Evolutionary conservation across 2,329 filamentous ascomycete genomes (phyloP).

Genomic region (Teratosphaeria epicoccoides): DNA sequence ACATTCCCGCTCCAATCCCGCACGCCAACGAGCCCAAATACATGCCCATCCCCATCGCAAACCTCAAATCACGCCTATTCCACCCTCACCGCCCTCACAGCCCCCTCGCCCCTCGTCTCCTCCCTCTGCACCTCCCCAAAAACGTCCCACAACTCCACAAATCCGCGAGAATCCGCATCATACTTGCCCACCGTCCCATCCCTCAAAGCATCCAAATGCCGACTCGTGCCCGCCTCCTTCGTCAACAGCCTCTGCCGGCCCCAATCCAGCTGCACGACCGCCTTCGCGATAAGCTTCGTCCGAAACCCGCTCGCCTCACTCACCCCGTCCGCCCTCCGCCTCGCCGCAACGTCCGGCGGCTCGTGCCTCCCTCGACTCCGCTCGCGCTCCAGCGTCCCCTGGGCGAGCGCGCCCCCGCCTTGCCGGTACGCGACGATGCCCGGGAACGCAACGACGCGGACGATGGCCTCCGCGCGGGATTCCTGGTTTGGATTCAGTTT

Average conservation of each 20-base stretch:
- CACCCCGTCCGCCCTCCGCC: conserved; percentile 3
- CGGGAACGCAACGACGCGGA: conserved; percentile 19
- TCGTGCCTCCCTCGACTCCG: background rate
- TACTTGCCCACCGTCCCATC: conserved; percentile 15
- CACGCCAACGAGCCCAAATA: too few species aligned
- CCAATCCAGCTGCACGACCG: conserved; percentile 19
- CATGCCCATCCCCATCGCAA: background rate
- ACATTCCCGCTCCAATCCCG: too few species aligned
- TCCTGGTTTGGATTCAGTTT: conserved; percentile 9
- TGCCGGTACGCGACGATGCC: conserved; percentile 19
- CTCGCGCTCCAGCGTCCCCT: conserved; percentile 11
- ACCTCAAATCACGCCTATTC: background rate
- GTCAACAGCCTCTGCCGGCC: conserved; percentile 21
- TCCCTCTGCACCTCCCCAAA: background rate
- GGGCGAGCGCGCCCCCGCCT: conserved; percentile 16
- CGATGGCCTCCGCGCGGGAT: conserved; percentile 16
- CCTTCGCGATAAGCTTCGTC: conserved; percentile 18
- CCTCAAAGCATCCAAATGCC: conserved; percentile 16
- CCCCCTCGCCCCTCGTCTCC: background rate
- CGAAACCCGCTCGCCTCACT: conserved; percentile 18
- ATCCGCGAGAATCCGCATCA: conserved; percentile 27
- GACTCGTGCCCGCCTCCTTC: conserved; percentile 20
- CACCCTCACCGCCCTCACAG: background rate
- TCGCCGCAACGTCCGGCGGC: conserved; percentile 1
- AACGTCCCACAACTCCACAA: conserved; percentile 17